Evolutionary conservation across 129 eudicot genomes (phyloP).

Genomic region (Lactuca saligna): DNA sequence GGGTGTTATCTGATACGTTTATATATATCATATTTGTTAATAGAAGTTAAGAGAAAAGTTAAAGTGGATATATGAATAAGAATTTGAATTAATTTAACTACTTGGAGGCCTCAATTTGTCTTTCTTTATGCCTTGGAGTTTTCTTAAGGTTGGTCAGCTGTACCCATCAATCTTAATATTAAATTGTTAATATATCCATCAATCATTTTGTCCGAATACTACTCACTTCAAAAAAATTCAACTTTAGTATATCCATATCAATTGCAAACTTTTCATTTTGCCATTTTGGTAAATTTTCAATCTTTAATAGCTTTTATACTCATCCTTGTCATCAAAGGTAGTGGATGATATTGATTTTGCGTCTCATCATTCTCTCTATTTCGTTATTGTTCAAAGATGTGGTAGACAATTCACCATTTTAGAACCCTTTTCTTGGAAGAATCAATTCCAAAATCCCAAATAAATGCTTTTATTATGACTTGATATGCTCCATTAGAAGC

Average conservation of each 20-base stretch:
- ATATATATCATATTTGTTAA: conserved; percentile 22
- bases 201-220: not conserved
- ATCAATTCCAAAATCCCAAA: not conserved
- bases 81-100: conserved; percentile 25
- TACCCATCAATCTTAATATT: conserved; percentile 26
- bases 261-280: not conserved
- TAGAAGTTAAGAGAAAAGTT: conserved; percentile 26
- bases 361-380: not conserved
- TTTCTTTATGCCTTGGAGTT: conserved; percentile 26
- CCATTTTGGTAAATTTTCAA: not conserved
- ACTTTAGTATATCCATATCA: not conserved
- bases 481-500: not conserved
- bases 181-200: conserved; percentile 24
- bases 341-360: not conserved
- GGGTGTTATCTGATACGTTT: conserved; percentile 26
- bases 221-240: conserved; percentile 13
- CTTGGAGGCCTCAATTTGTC: conserved; percentile 28
- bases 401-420: not conserved
- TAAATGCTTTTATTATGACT: not conserved
- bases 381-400: not conserved
- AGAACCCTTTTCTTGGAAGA: not conserved
- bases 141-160: conserved; percentile 28
- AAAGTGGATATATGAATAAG: conserved; percentile 27
- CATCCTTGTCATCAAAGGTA: not conserved
- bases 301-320: not conserved